Evolutionary conservation across 768 basidiomycete species (phyloP), one percentile per base, ranked within the genome.

Genomic region (Termitomyces sp.): DNA sequence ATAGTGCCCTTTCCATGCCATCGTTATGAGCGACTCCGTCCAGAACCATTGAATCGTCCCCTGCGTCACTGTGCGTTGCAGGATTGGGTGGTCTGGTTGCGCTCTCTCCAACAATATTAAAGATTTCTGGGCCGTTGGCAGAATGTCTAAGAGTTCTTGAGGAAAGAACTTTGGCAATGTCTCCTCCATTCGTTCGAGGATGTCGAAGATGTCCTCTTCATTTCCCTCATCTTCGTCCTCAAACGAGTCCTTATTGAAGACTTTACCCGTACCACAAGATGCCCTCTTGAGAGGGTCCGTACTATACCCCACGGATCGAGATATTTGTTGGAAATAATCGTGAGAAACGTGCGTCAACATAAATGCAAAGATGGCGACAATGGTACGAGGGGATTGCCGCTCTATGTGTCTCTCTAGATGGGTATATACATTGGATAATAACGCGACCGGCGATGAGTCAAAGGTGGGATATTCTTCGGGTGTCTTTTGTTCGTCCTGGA

Each of bases 91-190:
- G 45, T 82, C 77, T 0, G 88, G 84, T 55, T 81, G 73, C 3
- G 90, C 88, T 10, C 76, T 77, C 46, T 75, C 75, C 0, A 93
- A 74, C 3, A 93, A 69, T 28, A 78, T 74, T 10, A 93, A 68
- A 0, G 91, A 92, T 61, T 81, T 85, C 57, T 81, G 81, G 1
- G 89, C 89, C 3, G 80, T 79, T 12, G 82, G 77, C 3, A 93
- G 68, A 7, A 80, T 73, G 44, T 77, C 72, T 7, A 79, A 69
- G 28, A 87, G 66, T 12, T 72, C 72, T 5, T 61, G 58, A 3
- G 81, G 77, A 56, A 93, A 80, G 67, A 93, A 93, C 4, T 68
- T 67, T 0, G 91, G 90, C 60, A 83, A 85, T 7, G 68, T 66
- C 3, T 73, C 70, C 38, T 73, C 72, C n/a, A 71, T 57, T 47